Base-by-base conservation (phyloP, 345 rosid species). In the Ricinus communis region DNA sequence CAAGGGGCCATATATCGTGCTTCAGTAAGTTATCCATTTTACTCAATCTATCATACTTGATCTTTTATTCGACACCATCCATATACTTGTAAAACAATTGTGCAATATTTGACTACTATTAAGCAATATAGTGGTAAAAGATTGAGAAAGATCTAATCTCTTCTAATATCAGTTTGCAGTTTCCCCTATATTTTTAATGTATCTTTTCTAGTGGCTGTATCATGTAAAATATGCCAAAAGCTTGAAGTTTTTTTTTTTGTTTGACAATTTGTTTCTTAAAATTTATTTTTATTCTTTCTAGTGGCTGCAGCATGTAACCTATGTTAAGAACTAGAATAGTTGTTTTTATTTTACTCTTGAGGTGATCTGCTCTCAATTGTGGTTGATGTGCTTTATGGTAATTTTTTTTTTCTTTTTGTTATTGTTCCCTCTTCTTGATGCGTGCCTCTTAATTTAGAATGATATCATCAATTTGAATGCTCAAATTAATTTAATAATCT, bases 1-100 rank as follows among this genome's bases (percentile, higher is more conserved):
- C 98, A 87, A 78, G 92, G 91, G 22, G 96, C 96, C 73, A 89
- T 87, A 65, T 91, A 94, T 77, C 88, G 80, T 85, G 88, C 93
- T 73, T 94, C 97, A 82, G 98, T 94, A 87, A 40, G 40, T 65
- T 51, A 31, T 71, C 55, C 27, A 24, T 72, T 41, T 63, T 62
- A 50, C 40, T 79, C 18, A 33, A 62, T 62, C 58, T 62, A 3
- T 60, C 5, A n/a, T 51, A 36, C 8, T 5, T 45, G 55, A 3
- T 28, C 18, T 64, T 47, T 22, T 55, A 16, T 30, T 8, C 9
- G 47, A 43, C 36, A 46, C 3, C 13, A 25, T 10, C 8, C 38
- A 6, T 19, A 8, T 36, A 13, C 11, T n/a, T 10, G 5, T 31
- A 31, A 31, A 16, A n/a, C n/a, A n/a, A 25, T 14, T 25, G 7